Evolutionary conservation across 148 eudicot genomes (phyloP).

Genomic region (Rhododendron henanense): DNA sequence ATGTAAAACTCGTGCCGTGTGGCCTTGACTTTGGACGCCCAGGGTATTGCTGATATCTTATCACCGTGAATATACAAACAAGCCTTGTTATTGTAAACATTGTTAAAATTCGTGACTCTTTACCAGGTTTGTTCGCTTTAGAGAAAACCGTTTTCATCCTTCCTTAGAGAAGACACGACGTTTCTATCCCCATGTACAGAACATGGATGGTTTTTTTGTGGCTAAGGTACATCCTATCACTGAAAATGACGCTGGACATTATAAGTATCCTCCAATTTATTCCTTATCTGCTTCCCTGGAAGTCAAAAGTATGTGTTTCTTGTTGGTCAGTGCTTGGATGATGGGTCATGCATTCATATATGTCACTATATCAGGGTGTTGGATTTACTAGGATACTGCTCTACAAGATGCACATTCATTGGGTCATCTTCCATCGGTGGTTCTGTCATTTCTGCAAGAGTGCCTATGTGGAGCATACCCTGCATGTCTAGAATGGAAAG

Average conservation of each 20-base stretch:
- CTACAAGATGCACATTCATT: not conserved
- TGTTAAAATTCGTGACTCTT: not conserved
- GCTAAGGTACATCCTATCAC: constrained; percentile 59
- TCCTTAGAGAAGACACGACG: constrained; percentile 75
- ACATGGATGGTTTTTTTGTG: constrained; percentile 97
- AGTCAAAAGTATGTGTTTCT: not conserved
- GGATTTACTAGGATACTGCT: not conserved
- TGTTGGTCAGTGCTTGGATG: constrained; percentile 2
- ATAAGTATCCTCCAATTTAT: not conserved
- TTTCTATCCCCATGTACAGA: constrained; percentile 89
- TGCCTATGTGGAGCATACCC: not conserved
- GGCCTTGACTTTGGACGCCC: constrained; percentile 84
- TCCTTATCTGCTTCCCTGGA: not conserved
- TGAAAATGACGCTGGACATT: not conserved
- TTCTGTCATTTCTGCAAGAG: not conserved
- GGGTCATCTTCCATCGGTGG: not conserved
- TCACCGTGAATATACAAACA: not conserved
- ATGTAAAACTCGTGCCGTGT: constrained; percentile 85
- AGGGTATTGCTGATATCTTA: constrained; percentile 50
- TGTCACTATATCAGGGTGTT: not conserved
- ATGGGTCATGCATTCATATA: not conserved
- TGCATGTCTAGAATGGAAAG: not conserved
- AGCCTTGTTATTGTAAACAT: not conserved
- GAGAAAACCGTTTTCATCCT: constrained; percentile 72
- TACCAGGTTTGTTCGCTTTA: constrained; percentile 61